Conservation (phyloP, 2,329 filamentous ascomycete species). For the Colletotrichum melonis region DNA sequence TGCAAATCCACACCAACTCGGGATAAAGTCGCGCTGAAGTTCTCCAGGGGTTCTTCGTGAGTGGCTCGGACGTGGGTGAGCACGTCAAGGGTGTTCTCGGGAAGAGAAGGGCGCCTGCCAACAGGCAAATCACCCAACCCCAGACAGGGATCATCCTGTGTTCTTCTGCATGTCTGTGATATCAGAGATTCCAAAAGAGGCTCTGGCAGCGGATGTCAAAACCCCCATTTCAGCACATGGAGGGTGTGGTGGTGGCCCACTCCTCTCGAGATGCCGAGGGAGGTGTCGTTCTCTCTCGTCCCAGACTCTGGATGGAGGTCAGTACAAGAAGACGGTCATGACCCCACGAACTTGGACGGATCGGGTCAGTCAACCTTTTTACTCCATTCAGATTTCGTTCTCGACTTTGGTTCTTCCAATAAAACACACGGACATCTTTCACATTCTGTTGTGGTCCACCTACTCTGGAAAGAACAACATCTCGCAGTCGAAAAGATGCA, state of each 20-base stretch:
- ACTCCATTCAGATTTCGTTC: not conserved
- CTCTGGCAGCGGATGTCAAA: not conserved
- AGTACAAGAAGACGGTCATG: conserved; percentile 28
- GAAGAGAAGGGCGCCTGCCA: not conserved
- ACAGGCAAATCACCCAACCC: not conserved
- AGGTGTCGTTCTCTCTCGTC: conserved; percentile 14
- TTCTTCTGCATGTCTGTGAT: not conserved
- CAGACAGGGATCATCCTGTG: not conserved
- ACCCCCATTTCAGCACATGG: conserved; percentile 9
- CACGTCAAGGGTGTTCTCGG: not conserved
- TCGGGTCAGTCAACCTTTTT: not conserved
- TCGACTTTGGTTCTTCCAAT: not conserved
- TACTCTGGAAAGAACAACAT: not conserved
- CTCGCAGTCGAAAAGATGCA: conserved; percentile 2
- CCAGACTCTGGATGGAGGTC: conserved; percentile 8
- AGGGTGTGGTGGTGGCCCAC: not conserved
- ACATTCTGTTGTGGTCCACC: not conserved
- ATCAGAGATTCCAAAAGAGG: not conserved
- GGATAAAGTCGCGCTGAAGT: conserved; percentile 13
- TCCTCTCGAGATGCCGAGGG: conserved; percentile 17
- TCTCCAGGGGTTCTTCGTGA: not conserved
- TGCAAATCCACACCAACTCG: conserved; percentile 7
- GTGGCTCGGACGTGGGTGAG: conserved; percentile 5
- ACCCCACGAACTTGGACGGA: not conserved
- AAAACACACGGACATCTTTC: not conserved